Evolutionary conservation across 2,329 filamentous ascomycete species (phyloP).

Genomic region (Microcyclospora pomicola): DNA sequence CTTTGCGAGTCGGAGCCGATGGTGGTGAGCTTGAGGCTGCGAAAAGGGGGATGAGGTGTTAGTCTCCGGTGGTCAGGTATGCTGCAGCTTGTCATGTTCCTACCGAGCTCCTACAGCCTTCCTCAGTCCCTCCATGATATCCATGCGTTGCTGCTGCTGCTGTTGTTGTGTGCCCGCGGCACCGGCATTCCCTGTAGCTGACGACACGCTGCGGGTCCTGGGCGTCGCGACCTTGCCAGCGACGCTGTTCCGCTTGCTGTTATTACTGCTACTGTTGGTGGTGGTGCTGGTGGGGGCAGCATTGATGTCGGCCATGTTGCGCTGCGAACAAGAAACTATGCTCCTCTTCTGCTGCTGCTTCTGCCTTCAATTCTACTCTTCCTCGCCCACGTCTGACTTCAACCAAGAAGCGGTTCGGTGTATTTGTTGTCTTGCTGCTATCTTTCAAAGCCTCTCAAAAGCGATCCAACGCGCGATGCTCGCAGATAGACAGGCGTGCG

Average conservation of each 20-base stretch:
- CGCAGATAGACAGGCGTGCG: too few relatives aligned
- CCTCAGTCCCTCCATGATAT: slow-evolving; percentile 39
- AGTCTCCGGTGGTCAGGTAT: too few relatives aligned
- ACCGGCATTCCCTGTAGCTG: slow-evolving; percentile 16
- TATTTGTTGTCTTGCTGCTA: too few relatives aligned
- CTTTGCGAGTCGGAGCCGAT: slow-evolving; percentile 35
- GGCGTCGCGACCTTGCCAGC: slow-evolving; percentile 41
- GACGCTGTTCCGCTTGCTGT: slow-evolving; percentile 40
- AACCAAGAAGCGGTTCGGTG: too few relatives aligned
- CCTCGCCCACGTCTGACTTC: too few relatives aligned
- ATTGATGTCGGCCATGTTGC: too few relatives aligned
- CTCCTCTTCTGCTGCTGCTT: too few relatives aligned
- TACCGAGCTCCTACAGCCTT: slow-evolving; percentile 50
- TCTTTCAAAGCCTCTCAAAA: too few relatives aligned
- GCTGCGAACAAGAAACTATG: too few relatives aligned
- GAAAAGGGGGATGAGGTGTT: neutral
- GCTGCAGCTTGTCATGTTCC: slow-evolving; percentile 13
- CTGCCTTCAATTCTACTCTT: too few relatives aligned
- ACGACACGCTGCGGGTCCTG: slow-evolving; percentile 24
- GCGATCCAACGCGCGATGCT: too few relatives aligned
- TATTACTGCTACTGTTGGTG: slow-evolving; percentile 19
- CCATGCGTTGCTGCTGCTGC: slow-evolving; percentile 1
- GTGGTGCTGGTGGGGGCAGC: too few relatives aligned
- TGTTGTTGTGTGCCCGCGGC: neutral
- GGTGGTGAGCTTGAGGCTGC: slow-evolving; percentile 46